phyloP scores from a whole-genome alignment of 805 yeast genomes.

The Komagataella mondaviorum region DNA sequence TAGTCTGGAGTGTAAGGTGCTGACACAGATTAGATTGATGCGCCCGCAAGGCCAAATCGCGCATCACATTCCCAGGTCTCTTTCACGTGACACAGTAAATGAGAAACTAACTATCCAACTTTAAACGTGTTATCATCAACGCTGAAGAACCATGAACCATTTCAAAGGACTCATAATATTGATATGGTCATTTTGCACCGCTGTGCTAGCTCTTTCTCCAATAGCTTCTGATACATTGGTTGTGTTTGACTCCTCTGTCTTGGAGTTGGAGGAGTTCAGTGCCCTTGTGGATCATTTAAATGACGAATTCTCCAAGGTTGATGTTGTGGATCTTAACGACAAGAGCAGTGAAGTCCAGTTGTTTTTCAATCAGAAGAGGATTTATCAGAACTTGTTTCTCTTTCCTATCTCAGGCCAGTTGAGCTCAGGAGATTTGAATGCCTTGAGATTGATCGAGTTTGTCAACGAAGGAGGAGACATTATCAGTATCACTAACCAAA shows the following conservation, averaged over 20 bases:
- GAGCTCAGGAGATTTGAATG: slow-evolving; percentile 24
- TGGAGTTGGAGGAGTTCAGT: slow-evolving; percentile 8
- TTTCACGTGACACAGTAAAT: not conserved
- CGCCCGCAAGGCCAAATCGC: not conserved
- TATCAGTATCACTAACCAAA: slow-evolving; percentile 44
- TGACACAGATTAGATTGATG: not conserved
- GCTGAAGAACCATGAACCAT: not conserved
- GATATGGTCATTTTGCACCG: not conserved
- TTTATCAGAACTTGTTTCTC: slow-evolving; percentile 42
- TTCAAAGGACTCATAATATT: not conserved
- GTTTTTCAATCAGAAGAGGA: slow-evolving; percentile 26
- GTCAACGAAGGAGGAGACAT: slow-evolving; percentile 64
- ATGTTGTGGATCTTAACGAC: slow-evolving; percentile 11
- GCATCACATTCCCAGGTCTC: not conserved
- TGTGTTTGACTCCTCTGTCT: slow-evolving; percentile 2
- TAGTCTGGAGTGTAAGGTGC: not conserved
- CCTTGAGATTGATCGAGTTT: slow-evolving; percentile 42
- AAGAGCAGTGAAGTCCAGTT: slow-evolving; percentile 13
- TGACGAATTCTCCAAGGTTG: slow-evolving; percentile 6
- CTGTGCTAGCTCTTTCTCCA: not conserved
- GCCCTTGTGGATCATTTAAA: slow-evolving; percentile 9
- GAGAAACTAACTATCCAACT: slow-evolving; percentile 1
- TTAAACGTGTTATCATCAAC: not conserved
- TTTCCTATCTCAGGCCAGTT: slow-evolving; percentile 42
- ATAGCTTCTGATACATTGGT: slow-evolving; percentile 1